These are phyloP conservation scores for Fusarium armeniacum DNA, from an alignment of 2,329 filamentous ascomycete genomes.

Conservation along the genomic window DNA sequence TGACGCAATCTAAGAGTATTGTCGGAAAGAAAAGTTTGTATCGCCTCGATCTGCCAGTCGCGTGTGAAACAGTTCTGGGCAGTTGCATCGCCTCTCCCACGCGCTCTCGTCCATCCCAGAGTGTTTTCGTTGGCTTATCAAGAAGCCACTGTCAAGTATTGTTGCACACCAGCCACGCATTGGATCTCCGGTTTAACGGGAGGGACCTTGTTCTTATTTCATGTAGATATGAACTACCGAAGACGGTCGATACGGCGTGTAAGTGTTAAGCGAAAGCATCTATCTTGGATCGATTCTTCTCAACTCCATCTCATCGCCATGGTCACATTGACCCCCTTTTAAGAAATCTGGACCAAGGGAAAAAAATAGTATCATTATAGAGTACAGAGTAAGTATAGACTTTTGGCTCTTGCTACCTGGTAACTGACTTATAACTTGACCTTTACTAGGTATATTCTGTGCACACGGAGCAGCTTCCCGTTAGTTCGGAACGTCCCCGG, in stretches of 20 bases:
- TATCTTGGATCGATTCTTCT: background rate
- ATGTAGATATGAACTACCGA: slow-evolving; percentile 30
- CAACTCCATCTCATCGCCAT: slow-evolving; percentile 21
- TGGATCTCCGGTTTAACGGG: slow-evolving; percentile 10
- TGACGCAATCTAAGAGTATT: slow-evolving; percentile 22
- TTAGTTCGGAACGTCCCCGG: slow-evolving; percentile 33
- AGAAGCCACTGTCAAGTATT: slow-evolving; percentile 24
- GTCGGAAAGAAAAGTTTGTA: slow-evolving; percentile 29
- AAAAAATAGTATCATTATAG: background rate
- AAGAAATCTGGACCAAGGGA: background rate
- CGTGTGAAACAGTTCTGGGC: slow-evolving; percentile 35
- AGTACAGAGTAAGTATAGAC: background rate
- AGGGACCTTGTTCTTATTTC: slow-evolving; percentile 15
- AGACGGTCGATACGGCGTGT: slow-evolving; percentile 18
- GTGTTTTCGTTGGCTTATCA: slow-evolving; percentile 4
- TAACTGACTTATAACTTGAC: slow-evolving; percentile 9
- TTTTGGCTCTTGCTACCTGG: background rate
- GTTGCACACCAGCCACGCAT: slow-evolving; percentile 29
- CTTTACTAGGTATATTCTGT: background rate
- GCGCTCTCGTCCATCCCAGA: slow-evolving; percentile 18
- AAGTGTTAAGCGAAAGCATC: slow-evolving; percentile 43
- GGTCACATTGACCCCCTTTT: slow-evolving; percentile 31
- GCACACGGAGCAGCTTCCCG: slow-evolving; percentile 16
- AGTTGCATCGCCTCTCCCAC: slow-evolving; percentile 39
- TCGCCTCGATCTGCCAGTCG: slow-evolving; percentile 22